Base-by-base conservation (phyloP, 2,329 filamentous ascomycete genomes). In the Hirsutella minnesotensis region DNA sequence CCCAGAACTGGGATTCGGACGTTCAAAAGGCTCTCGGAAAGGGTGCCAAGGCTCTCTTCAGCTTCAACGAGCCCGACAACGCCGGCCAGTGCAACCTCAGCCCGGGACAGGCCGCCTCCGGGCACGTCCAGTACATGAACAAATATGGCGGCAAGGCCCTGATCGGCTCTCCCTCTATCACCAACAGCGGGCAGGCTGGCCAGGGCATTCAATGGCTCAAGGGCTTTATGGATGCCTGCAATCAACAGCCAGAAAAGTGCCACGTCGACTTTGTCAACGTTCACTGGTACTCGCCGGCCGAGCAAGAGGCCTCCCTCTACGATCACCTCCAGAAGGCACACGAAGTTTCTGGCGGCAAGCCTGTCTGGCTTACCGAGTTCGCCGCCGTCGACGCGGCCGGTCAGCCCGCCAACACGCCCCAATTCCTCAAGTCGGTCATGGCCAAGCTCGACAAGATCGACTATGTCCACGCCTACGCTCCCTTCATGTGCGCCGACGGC, bases 11-110 rank as follows among this genome's bases (percentile, higher is more conserved):
- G 78, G 51, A 54, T 27, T 38, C 46, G 13, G 68, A 72, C 47
- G 77, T 70, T 38, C 57, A 69, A 42, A 56, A 59, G 15, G 74
- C 75, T 47, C 70, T 83, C 47, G 51, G 59, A 40, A 57, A 57
- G 12, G 81, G 80, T 44, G 63, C 72, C 49, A 72, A 67, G 48
- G 67, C 70, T 52, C 59, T 85, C 43, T 70, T 85, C 55, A 70
- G 71, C 59, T 84, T 83, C 73, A 86, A 86, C 70, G 81, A 86
- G 69, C 78, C 78, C 38, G 82, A 86, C 59, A 70, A 72, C 48
- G 50, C 51, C 12, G 56, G 56, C n/a, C 80, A 85, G 63, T 65
- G 77, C 52, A 75, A 80, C 66, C 57, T 82, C 57, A 58, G 61
- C 20, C 64, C 77, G n/a, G 52, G 52, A 5, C 56, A 54, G 2